phyloP scores from a whole-genome alignment of 1,284 basidiomycete species.

The Trichosporon sp. region DNA sequence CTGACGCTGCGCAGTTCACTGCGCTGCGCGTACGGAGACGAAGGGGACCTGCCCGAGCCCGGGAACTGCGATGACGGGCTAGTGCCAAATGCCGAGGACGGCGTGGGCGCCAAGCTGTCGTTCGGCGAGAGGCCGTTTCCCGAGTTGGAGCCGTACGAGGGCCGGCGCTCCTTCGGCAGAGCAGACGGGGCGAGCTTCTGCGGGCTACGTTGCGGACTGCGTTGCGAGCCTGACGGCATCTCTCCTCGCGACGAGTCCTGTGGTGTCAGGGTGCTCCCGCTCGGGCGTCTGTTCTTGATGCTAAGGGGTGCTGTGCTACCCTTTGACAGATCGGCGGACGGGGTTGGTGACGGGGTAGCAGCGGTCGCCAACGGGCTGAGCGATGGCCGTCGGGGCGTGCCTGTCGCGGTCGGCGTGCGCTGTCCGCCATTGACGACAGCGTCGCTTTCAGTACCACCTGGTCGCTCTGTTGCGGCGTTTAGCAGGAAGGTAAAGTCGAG shows the following conservation, averaged over 20 bases:
- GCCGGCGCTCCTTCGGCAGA: slow-evolving; percentile 1
- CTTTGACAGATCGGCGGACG: slow-evolving; percentile 18
- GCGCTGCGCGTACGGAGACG: neutral
- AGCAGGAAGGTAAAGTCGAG: slow-evolving; percentile 88
- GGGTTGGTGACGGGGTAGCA: slow-evolving; percentile 1
- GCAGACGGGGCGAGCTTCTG: neutral
- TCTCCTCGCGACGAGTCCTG: neutral
- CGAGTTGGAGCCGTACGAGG: neutral
- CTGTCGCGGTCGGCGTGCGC: neutral
- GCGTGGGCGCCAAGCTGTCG: neutral
- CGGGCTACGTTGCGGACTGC: neutral
- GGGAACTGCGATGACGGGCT: slow-evolving; percentile 14
- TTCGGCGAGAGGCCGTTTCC: neutral
- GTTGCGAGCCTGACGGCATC: neutral
- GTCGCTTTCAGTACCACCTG: slow-evolving; percentile 9
- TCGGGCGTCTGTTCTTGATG: slow-evolving; percentile 26
- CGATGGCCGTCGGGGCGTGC: neutral
- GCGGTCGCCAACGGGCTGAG: neutral
- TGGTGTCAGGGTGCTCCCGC: neutral
- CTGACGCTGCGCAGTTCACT: slow-evolving; percentile 20
- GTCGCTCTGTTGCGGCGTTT: slow-evolving; percentile 65
- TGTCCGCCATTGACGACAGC: neutral
- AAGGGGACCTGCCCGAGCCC: neutral
- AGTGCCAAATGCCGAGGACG: neutral
- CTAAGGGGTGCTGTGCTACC: slow-evolving; percentile 33